A percentile compares a stretch with the other conserved stretches of the same genome.
Conservation (phyloP, 1,284 basidiomycete species). For the Trichosporon sp. region DNA sequence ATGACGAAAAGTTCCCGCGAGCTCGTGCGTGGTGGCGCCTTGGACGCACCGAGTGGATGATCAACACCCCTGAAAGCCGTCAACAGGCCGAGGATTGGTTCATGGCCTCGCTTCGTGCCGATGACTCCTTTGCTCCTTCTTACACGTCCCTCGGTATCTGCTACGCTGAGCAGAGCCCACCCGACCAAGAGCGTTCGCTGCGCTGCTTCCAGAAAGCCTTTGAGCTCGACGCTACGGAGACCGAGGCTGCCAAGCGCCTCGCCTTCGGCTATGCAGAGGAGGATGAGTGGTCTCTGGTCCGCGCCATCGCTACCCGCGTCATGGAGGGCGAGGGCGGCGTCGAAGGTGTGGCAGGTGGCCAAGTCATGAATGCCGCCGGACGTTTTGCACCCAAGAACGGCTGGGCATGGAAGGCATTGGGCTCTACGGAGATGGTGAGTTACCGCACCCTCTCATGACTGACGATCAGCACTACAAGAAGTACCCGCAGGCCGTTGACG, state of each 20-base stretch:
- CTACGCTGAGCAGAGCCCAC: slow-evolving; percentile 69
- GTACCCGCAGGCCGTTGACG: slow-evolving; percentile 70
- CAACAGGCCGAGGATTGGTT: slow-evolving; percentile 73
- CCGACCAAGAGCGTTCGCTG: slow-evolving; percentile 76
- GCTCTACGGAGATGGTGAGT: slow-evolving; percentile 82
- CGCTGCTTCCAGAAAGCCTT: slow-evolving; percentile 99
- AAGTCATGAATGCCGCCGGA: slow-evolving; percentile 51
- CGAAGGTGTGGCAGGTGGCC: slow-evolving; percentile 56
- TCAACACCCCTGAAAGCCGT: slow-evolving; percentile 51
- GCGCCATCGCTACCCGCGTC: slow-evolving; percentile 81
- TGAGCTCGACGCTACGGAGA: slow-evolving; percentile 86
- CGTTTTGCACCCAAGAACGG: slow-evolving; percentile 66
- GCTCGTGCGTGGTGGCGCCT: slow-evolving; percentile 80
- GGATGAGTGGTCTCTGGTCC: slow-evolving; percentile 91
- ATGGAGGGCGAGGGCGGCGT: slow-evolving; percentile 87
- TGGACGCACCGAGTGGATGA: slow-evolving; percentile 70
- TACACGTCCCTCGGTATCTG: slow-evolving; percentile 92
- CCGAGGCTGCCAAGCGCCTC: slow-evolving; percentile 73
- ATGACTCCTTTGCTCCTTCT: slow-evolving; percentile 73
- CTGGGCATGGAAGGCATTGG: slow-evolving; percentile 99
- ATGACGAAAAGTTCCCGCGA: slow-evolving; percentile 47
- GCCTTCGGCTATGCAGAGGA: slow-evolving; percentile 89
- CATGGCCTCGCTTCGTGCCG: slow-evolving; percentile 73
- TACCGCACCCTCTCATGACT: background rate
- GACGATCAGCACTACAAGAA: slow-evolving; percentile 62